Conservation (phyloP, 257 asterid species). For the Henckelia pumila region DNA sequence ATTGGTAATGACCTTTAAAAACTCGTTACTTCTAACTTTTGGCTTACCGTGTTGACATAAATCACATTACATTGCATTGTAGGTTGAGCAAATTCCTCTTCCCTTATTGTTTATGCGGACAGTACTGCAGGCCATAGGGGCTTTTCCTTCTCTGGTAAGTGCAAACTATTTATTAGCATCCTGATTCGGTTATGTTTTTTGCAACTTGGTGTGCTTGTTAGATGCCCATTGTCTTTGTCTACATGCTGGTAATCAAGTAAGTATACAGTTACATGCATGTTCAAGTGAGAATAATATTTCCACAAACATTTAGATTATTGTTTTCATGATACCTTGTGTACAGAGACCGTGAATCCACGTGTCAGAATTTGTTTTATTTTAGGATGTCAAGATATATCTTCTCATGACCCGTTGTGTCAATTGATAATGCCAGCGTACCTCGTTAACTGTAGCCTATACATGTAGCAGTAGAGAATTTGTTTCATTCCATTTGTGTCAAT, state of each 20-base stretch:
- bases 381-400: conserved; percentile 6
- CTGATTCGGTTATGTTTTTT: conserved; percentile 17
- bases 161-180: conserved; percentile 10
- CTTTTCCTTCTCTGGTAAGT: conserved; percentile 92
- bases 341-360: background rate
- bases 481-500: conserved; percentile 13
- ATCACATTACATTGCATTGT: conserved; percentile 34
- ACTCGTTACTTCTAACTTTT: conserved; percentile 4
- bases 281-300: background rate
- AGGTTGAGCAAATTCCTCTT: conserved; percentile 98
- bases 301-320: background rate
- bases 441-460: background rate
- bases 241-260: background rate
- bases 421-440: no score
- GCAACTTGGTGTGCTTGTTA: conserved; percentile 18
- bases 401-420: no score
- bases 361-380: conserved; percentile 1
- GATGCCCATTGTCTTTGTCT: conserved; percentile 15
- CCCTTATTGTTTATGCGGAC: conserved; percentile 97
- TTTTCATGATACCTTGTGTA: conserved; percentile 10
- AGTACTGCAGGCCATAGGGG: conserved; percentile 93
- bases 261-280: background rate
- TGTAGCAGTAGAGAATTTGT: background rate
- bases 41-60: conserved; percentile 5
- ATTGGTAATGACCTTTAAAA: conserved; percentile 48